These are phyloP conservation scores for Jaltomata sinuosa DNA, from an alignment of 257 asterid genomes.

Conservation along the genomic window DNA sequence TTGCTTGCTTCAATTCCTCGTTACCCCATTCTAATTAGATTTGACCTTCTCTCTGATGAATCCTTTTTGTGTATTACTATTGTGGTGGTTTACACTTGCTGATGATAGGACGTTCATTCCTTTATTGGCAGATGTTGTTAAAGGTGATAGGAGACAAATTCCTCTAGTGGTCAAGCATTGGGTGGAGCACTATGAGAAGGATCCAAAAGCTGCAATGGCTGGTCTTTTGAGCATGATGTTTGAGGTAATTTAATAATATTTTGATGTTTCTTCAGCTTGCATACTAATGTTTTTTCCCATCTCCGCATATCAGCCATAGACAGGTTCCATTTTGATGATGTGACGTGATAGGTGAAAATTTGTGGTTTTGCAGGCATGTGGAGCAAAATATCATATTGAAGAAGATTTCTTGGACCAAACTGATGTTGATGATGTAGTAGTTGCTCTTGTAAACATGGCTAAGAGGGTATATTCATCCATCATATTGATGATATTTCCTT, in stretches of 20 bases:
- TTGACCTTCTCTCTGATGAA: not conserved
- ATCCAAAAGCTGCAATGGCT: constrained; percentile 59
- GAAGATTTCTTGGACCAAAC: constrained; percentile 70
- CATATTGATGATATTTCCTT: not conserved
- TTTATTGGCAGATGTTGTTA: constrained; percentile 53
- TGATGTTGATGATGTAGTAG: constrained; percentile 89
- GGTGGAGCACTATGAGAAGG: constrained; percentile 79
- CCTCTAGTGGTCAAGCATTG: constrained; percentile 72
- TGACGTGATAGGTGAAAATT: not conserved
- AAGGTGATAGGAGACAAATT: constrained; percentile 70
- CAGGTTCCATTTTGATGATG: not conserved
- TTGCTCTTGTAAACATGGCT: constrained; percentile 83
- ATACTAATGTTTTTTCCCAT: not conserved
- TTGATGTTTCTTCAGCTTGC: not conserved
- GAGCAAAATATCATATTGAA: constrained; percentile 62
- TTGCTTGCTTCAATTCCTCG: not conserved
- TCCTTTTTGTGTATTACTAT: not conserved
- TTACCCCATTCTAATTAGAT: not conserved
- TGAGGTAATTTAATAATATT: constrained; percentile 42
- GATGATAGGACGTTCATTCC: not conserved
- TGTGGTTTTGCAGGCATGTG: constrained; percentile 63
- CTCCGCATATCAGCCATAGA: not conserved
- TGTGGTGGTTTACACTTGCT: not conserved
- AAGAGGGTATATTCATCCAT: constrained; percentile 55
- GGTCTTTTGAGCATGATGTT: constrained; percentile 73